These are phyloP conservation scores for Leucaena leucocephala DNA, from an alignment of 306 rosid genomes.

Conservation along the genomic window DNA sequence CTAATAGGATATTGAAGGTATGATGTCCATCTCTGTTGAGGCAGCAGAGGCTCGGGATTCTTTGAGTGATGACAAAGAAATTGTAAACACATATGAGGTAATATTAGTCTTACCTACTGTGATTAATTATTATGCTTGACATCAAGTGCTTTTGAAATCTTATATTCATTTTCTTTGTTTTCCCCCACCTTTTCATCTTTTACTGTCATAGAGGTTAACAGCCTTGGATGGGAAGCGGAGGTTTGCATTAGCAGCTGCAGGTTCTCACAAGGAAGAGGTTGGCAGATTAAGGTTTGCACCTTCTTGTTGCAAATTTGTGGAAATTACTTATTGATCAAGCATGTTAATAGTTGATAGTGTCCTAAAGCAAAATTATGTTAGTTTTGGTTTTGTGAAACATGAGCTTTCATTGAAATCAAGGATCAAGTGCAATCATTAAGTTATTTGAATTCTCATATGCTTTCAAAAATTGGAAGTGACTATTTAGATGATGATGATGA, in stretches of 20 bases:
- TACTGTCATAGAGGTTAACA: constrained; percentile 71
- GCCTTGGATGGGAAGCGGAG: constrained; percentile 93
- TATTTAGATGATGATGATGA: neutral
- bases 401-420: constrained; percentile 5
- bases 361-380: neutral
- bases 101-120: constrained; percentile 30
- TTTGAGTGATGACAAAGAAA: constrained; percentile 84
- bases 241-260: constrained; percentile 92
- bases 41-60: constrained; percentile 95
- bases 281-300: constrained; percentile 70
- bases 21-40: constrained; percentile 98
- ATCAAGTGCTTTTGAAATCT: constrained; percentile 9
- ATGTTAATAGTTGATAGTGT: neutral
- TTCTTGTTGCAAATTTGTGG: neutral
- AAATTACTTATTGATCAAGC: neutral
- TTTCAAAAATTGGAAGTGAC: neutral
- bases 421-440: constrained; percentile 4
- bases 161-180: constrained; percentile 19
- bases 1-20: constrained; percentile 93
- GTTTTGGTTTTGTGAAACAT: neutral
- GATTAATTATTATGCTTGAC: constrained; percentile 24
- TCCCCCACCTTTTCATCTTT: neutral
- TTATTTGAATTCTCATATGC: constrained; percentile 22
- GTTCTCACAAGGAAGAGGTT: constrained; percentile 91
- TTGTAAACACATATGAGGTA: constrained; percentile 92